Percentiles rank a stretch among this genome's conserved stretches.
Conservation (phyloP, 2,329 filamentous ascomycete species). For the Colletotrichum echinochloae region DNA sequence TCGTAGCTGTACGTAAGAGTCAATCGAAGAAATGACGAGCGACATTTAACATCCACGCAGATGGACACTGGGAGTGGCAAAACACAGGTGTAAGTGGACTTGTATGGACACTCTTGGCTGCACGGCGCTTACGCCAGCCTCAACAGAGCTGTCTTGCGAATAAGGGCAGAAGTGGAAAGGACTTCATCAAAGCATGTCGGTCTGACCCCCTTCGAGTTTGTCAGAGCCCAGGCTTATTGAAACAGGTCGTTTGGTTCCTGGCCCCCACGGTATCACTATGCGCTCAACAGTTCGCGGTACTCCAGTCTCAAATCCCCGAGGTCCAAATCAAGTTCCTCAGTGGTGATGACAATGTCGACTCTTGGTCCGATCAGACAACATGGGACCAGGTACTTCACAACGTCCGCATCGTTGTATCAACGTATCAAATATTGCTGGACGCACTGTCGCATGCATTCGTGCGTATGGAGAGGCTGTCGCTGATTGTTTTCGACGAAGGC, state of each 20-base stretch:
- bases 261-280: conserved; percentile 77
- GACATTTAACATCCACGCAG: conserved; percentile 52
- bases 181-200: conserved; percentile 65
- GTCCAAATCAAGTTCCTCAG: conserved; percentile 72
- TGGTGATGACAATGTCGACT: conserved; percentile 76
- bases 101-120: conserved; percentile 3
- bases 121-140: conserved; percentile 41
- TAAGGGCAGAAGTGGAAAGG: conserved; percentile 71
- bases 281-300: conserved; percentile 72
- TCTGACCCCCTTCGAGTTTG: neutral
- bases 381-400: conserved; percentile 77
- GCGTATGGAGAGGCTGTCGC: conserved; percentile 68
- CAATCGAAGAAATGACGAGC: neutral
- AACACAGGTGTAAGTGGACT: conserved; percentile 74
- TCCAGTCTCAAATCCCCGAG: conserved; percentile 69
- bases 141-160: conserved; percentile 74
- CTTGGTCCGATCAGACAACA: conserved; percentile 74
- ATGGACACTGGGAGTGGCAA: conserved; percentile 88
- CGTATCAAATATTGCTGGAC: conserved; percentile 79
- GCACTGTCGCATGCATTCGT: conserved; percentile 82
- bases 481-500: conserved; percentile 90
- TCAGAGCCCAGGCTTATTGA: neutral
- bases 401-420: conserved; percentile 80
- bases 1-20: conserved; percentile 70
- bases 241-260: conserved; percentile 77